Evolutionary conservation across 2,329 filamentous ascomycete species (phyloP), one percentile per base, ranked within the genome.

Genomic region (Alternaria alternata): DNA sequence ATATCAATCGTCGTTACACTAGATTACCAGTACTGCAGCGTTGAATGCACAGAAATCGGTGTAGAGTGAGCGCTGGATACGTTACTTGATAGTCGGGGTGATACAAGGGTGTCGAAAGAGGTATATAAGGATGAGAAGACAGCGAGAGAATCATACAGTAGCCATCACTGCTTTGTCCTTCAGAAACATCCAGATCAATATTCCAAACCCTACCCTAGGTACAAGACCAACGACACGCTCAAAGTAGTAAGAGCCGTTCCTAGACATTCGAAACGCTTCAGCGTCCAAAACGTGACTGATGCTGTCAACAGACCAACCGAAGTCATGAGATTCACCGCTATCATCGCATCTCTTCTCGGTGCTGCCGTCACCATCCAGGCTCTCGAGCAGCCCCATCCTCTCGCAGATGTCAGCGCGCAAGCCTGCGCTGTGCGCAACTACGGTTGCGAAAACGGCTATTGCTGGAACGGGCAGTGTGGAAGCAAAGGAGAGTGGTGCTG

Each of bases 301-400:
- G 5, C n/a, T 1, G 5, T n/a, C 11, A 2, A 1, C 7, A 48
- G 44, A 32, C 5, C 39, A 39, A 11, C 48, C 18, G 7, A 22
- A 38, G 39, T 12, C 14, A 59, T 59, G 57, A 55, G 48, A 28
- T 54, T 44, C 57, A 55, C 22, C 43, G 44, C 51, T n/a, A 8
- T 51, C 46, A 20, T 49, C 14, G 7, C 51, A 16, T 12, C 42
- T 28, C 20, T 49, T n/a, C 3, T 36, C 14, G 14, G 28, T 11
- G 26, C 43, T 26, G 30, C 44, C 11, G 28, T 28, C 28, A 36
- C 52, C 11, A 34, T 39, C 46, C 44, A 39, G n/a, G 7, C 36
- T 20, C 4, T 18, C 11, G 39, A 41, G 12, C 9, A 14, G 5
- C 18, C n/a, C 9, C 39, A 22, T 7, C 39, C 18, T 22, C 18